Evolutionary conservation across 1,139 yeast genomes (phyloP).

Genomic region (Hyphopichia buzzinii): DNA sequence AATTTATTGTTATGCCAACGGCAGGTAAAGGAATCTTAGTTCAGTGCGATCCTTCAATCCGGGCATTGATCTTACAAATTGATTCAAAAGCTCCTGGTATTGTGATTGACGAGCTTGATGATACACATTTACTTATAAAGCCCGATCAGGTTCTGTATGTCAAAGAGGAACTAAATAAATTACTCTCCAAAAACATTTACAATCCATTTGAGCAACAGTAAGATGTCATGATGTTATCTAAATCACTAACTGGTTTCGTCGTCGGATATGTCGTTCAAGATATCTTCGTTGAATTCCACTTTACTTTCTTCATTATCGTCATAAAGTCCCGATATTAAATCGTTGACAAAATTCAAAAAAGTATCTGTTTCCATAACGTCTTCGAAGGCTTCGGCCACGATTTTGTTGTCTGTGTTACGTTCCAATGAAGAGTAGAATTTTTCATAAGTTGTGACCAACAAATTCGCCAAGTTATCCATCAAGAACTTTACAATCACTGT

Average conservation of each 20-base stretch:
- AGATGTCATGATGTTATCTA: too few relatives aligned
- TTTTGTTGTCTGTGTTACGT: conserved; percentile 11
- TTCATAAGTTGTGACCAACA: conserved; percentile 32
- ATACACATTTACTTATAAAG: conserved; percentile 81
- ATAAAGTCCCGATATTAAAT: conserved; percentile 17
- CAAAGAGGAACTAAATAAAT: conserved; percentile 69
- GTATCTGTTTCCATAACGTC: conserved; percentile 60
- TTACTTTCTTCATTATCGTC: conserved; percentile 15
- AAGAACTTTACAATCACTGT: conserved; percentile 29
- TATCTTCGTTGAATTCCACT: conserved; percentile 21
- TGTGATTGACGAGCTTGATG: conserved; percentile 83
- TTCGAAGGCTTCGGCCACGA: conserved; percentile 15
- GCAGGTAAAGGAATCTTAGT: conserved; percentile 48
- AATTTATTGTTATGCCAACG: conserved; percentile 48
- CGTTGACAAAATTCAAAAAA: conserved; percentile 41
- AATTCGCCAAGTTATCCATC: conserved; percentile 29
- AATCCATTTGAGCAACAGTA: conserved; percentile 69
- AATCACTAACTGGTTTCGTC: too few relatives aligned
- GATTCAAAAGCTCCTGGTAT: conserved; percentile 73
- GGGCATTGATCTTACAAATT: conserved; percentile 78
- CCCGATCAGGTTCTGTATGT: conserved; percentile 72
- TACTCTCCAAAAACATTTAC: conserved; percentile 79
- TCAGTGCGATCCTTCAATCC: conserved; percentile 84
- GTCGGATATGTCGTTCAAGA: conserved; percentile 16
- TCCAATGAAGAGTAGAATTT: conserved; percentile 23